These are phyloP conservation scores for Rhynchosporium graminicola DNA, from an alignment of 2,329 filamentous ascomycete species.

Conservation along the genomic window DNA sequence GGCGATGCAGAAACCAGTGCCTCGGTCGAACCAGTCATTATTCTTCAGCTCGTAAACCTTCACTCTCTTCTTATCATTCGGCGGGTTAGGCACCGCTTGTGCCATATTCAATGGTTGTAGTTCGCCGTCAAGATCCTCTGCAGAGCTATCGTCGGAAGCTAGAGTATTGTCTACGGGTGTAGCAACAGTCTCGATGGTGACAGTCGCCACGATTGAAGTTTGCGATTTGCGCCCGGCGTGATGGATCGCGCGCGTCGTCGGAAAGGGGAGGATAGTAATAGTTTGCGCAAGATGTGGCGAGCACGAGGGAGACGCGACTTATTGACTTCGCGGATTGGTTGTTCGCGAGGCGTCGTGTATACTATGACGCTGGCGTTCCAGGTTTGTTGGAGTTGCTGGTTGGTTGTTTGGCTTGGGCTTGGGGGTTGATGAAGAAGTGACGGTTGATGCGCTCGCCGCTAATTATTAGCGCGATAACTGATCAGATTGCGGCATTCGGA, in stretches of 20 bases:
- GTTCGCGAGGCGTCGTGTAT: slow-evolving; percentile 2
- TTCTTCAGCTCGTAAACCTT: slow-evolving; percentile 99
- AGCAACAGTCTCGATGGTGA: slow-evolving; percentile 29
- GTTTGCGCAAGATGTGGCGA: background rate
- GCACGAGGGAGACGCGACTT: slow-evolving; percentile 22
- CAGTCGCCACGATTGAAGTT: slow-evolving; percentile 35
- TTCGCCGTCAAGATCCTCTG: slow-evolving; percentile 54
- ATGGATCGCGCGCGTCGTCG: slow-evolving; percentile 24
- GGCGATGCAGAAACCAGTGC: slow-evolving; percentile 92
- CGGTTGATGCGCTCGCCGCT: slow-evolving; percentile 6
- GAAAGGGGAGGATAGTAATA: slow-evolving; percentile 2
- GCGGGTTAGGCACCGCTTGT: slow-evolving; percentile 65
- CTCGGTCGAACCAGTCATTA: slow-evolving; percentile 98
- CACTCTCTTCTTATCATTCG: slow-evolving; percentile 72
- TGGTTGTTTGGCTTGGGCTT: background rate
- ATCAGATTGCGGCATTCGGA: slow-evolving; percentile 5
- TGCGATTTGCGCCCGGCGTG: slow-evolving; percentile 24
- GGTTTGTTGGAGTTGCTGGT: slow-evolving; percentile 6
- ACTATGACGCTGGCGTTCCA: slow-evolving; percentile 4
- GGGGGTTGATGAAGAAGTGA: background rate
- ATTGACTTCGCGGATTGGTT: background rate
- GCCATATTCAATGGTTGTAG: slow-evolving; percentile 68
- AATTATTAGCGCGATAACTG: slow-evolving; percentile 7
- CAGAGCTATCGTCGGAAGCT: slow-evolving; percentile 52
- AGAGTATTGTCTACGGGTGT: slow-evolving; percentile 51